Evolutionary conservation across 2,329 filamentous ascomycete species (phyloP).

Genomic region (Coniella vitis): DNA sequence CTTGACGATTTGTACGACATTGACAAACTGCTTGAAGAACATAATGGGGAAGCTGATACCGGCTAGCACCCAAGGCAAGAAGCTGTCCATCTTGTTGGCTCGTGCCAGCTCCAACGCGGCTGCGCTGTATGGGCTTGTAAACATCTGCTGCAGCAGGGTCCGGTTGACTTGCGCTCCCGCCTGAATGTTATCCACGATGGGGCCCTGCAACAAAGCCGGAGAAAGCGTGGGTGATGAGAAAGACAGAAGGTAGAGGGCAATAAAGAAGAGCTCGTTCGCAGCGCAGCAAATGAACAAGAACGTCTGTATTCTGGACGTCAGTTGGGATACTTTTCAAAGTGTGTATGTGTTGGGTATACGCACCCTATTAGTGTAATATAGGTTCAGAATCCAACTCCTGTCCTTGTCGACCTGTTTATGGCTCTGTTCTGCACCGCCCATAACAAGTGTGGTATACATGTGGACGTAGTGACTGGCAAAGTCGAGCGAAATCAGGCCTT

Average conservation of each 20-base stretch:
- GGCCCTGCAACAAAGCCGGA: constrained; percentile 65
- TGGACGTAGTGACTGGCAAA: constrained; percentile 97
- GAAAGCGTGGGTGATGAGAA: constrained; percentile 89
- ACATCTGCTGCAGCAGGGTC: constrained; percentile 65
- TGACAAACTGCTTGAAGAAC: constrained; percentile 87
- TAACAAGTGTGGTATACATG: constrained; percentile 92
- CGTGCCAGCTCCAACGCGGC: constrained; percentile 87
- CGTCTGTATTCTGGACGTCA: constrained; percentile 45
- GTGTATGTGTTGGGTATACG: too few species aligned
- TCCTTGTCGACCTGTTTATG: constrained; percentile 92
- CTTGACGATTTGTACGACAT: constrained; percentile 88
- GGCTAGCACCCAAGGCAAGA: constrained; percentile 71
- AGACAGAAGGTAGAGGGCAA: constrained; percentile 92
- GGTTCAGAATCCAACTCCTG: constrained; percentile 81
- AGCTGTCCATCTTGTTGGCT: constrained; percentile 73
- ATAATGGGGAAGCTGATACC: constrained; percentile 79
- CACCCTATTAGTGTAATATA: constrained; percentile 98
- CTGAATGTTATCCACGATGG: constrained; percentile 48
- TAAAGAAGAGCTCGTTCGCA: constrained; percentile 95
- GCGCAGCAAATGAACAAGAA: constrained; percentile 88
- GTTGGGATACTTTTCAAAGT: background rate
- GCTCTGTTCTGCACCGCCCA: constrained; percentile 72
- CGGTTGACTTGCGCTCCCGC: constrained; percentile 65
- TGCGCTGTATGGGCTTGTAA: constrained; percentile 85
- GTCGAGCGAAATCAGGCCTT: constrained; percentile 85